A percentile compares a stretch with the other conserved stretches of the same genome.
These are phyloP conservation scores for Stentor roeselii DNA, from an alignment of 73 alveolate genomes.

Conservation along the genomic window DNA sequence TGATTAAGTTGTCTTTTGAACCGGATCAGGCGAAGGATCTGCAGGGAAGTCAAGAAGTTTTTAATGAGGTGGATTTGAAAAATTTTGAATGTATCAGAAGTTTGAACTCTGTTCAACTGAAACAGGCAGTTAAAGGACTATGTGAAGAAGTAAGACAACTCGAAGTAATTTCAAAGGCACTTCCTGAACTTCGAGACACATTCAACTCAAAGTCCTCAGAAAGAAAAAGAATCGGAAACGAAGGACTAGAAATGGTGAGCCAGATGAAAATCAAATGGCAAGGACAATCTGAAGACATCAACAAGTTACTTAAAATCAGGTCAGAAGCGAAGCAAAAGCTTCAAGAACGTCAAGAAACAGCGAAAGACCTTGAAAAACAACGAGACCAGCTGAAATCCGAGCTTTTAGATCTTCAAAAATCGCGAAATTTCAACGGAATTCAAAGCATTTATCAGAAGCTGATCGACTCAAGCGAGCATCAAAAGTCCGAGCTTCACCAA, in stretches of 20 bases:
- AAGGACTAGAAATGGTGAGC: background rate
- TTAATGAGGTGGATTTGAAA: too few relatives aligned
- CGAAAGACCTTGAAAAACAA: background rate
- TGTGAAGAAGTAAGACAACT: constrained; percentile 24
- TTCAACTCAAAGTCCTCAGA: background rate
- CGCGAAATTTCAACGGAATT: background rate
- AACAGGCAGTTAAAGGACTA: background rate
- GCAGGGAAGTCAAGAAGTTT: too few relatives aligned
- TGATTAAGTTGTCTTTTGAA: background rate
- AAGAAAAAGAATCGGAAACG: background rate
- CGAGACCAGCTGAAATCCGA: background rate
- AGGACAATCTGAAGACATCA: background rate
- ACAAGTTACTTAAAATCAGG: background rate
- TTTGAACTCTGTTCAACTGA: too few relatives aligned
- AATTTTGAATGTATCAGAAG: too few relatives aligned
- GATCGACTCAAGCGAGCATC: background rate
- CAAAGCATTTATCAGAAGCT: background rate
- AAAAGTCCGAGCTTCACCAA: background rate
- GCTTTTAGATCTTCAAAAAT: background rate
- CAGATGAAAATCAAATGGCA: background rate
- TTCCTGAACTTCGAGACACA: background rate
- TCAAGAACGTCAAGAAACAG: background rate
- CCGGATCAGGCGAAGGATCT: too few relatives aligned
- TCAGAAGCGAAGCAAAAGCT: background rate
- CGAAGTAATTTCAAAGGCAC: background rate